Evolutionary conservation across 352 stramenopile species (phyloP).

Genomic region (Achlya hypogyna): DNA sequence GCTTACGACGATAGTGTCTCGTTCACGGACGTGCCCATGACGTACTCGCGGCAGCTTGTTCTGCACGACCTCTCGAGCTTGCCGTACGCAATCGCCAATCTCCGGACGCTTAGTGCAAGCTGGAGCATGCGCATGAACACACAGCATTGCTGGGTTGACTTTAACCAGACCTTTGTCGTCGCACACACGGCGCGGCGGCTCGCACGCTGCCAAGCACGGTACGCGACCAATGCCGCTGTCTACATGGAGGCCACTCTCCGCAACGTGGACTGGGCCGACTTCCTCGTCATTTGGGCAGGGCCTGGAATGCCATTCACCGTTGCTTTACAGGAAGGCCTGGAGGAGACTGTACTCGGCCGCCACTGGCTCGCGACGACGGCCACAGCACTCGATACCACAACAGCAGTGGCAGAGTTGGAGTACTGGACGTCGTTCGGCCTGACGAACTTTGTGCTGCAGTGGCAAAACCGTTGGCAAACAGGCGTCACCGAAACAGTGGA

Average conservation of each 20-base stretch:
- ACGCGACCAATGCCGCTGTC: not conserved
- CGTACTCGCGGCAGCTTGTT: not conserved
- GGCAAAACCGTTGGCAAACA: slow-evolving; percentile 8
- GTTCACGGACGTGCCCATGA: not conserved
- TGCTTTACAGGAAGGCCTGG: not conserved
- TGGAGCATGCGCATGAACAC: slow-evolving; percentile 5
- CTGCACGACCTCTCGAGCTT: not conserved
- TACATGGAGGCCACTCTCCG: slow-evolving; percentile 11
- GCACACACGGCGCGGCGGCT: slow-evolving; percentile 5
- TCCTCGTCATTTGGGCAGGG: not conserved
- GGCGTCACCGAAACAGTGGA: not conserved
- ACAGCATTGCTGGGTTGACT: slow-evolving; percentile 17
- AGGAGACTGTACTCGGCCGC: not conserved
- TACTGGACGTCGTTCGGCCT: not conserved
- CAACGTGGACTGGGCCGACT: slow-evolving; percentile 9
- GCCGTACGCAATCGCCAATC: not conserved
- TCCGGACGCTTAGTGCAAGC: not conserved
- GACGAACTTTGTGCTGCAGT: not conserved
- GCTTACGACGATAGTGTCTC: not conserved
- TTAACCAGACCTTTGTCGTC: not conserved
- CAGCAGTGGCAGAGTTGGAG: not conserved
- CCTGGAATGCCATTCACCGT: slow-evolving; percentile 1
- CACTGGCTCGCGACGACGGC: not conserved
- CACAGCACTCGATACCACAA: not conserved
- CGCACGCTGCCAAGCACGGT: not conserved